Evolutionary conservation across 148 eudicot genomes (phyloP).

Genomic region (Chenopodium suecicum): DNA sequence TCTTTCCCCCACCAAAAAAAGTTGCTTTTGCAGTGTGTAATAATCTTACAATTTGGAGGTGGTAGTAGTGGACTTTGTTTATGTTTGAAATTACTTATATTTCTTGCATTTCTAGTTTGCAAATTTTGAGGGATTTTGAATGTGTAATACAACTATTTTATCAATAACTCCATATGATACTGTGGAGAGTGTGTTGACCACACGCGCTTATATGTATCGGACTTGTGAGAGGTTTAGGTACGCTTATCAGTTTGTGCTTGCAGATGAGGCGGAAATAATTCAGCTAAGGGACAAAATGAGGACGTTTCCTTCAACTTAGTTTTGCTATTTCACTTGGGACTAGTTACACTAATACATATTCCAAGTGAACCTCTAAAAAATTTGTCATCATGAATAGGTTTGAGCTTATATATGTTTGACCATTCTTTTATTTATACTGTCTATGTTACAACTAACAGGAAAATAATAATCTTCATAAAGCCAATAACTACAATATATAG

Average conservation of each 20-base stretch:
- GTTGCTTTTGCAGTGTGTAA: not conserved
- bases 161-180: not conserved
- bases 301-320: not conserved
- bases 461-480: too few relatives aligned
- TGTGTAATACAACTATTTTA: not conserved
- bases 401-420: not conserved
- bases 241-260: not conserved
- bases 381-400: not conserved
- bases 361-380: not conserved
- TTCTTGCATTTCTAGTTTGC: not conserved
- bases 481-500: too few relatives aligned
- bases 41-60: not conserved
- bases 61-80: too few relatives aligned
- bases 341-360: not conserved
- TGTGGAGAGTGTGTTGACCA: not conserved
- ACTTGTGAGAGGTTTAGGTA: not conserved
- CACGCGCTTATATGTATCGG: not conserved
- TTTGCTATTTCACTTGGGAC: not conserved
- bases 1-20: not conserved
- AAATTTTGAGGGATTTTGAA: too few relatives aligned
- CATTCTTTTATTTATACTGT: not conserved
- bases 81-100: too few relatives aligned
- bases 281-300: not conserved
- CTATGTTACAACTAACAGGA: too few relatives aligned
- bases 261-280: not conserved